Conservation (phyloP, 2,329 filamentous ascomycete species). For the Cyphellophora europaea region DNA sequence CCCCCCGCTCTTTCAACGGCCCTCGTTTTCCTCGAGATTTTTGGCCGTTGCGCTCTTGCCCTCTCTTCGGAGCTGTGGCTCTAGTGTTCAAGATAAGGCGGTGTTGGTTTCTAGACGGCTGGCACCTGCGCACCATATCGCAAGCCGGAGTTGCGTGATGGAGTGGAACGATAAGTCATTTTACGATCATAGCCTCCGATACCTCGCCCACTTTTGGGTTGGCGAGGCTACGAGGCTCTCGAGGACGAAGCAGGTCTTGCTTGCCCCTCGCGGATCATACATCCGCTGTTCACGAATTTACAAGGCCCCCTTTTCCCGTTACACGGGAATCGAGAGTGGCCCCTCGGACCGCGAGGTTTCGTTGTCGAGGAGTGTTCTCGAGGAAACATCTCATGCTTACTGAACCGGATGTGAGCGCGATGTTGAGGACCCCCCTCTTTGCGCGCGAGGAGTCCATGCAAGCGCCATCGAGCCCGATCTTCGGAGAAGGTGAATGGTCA, state of each 20-base stretch:
- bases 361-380: slow-evolving; percentile 16
- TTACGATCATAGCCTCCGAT: slow-evolving; percentile 9
- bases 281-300: too few relatives aligned
- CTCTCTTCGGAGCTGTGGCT: slow-evolving; percentile 9
- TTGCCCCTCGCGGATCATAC: slow-evolving; percentile 5
- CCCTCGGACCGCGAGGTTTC: slow-evolving; percentile 7
- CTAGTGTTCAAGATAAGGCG: neutral
- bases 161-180: slow-evolving; percentile 21
- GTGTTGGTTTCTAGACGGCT: slow-evolving; percentile 11
- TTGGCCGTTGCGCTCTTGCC: neutral
- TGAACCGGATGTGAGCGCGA: slow-evolving; percentile 12
- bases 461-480: slow-evolving; percentile 9
- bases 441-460: slow-evolving; percentile 3
- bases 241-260: slow-evolving; percentile 20
- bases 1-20: slow-evolving; percentile 14
- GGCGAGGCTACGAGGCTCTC: slow-evolving; percentile 15
- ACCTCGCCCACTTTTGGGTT: too few relatives aligned
- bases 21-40: slow-evolving; percentile 12
- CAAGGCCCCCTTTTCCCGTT: too few relatives aligned
- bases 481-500: slow-evolving; percentile 9
- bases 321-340: slow-evolving; percentile 11
- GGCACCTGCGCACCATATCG: too few relatives aligned
- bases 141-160: slow-evolving; percentile 20
- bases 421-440: slow-evolving; percentile 14
- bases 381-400: slow-evolving; percentile 13